These are phyloP conservation scores for Penicillium cataractarum DNA, from an alignment of 495 filamentous ascomycete genomes.

Conservation along the genomic window DNA sequence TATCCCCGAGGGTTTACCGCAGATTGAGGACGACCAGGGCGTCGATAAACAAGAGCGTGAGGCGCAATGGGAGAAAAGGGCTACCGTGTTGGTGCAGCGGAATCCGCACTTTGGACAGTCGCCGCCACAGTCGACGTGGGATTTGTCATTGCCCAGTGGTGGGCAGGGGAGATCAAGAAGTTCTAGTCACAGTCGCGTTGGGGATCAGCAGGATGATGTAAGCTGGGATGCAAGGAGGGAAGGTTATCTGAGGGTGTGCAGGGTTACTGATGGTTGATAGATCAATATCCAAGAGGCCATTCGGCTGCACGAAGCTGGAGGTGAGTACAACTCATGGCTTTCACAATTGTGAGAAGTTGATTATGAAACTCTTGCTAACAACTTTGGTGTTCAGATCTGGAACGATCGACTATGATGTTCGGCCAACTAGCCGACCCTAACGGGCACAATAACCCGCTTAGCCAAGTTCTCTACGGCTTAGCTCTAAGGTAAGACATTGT, in stretches of 20 bases:
- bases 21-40: constrained; percentile 57
- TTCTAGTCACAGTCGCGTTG: constrained; percentile 38
- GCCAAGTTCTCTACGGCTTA: constrained; percentile 95
- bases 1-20: constrained; percentile 78
- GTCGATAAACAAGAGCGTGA: constrained; percentile 55
- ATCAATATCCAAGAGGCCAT: constrained; percentile 96
- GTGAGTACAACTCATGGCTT: constrained; percentile 38
- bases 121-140: constrained; percentile 18
- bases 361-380: background rate
- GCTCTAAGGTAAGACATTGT: constrained; percentile 70
- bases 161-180: constrained; percentile 33
- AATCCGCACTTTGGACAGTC: constrained; percentile 52
- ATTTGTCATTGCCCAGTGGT: constrained; percentile 20
- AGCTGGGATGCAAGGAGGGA: constrained; percentile 18
- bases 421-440: constrained; percentile 82
- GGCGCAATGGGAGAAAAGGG: constrained; percentile 82
- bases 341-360: background rate
- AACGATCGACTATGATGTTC: constrained; percentile 82
- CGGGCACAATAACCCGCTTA: constrained; percentile 87
- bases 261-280: constrained; percentile 39
- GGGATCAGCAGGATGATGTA: constrained; percentile 49
- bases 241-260: background rate
- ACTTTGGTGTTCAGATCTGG: constrained; percentile 48
- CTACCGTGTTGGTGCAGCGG: constrained; percentile 76
- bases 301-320: constrained; percentile 82